Base-by-base conservation (phyloP, 306 rosid species). In the Coriaria nepalensis region DNA sequence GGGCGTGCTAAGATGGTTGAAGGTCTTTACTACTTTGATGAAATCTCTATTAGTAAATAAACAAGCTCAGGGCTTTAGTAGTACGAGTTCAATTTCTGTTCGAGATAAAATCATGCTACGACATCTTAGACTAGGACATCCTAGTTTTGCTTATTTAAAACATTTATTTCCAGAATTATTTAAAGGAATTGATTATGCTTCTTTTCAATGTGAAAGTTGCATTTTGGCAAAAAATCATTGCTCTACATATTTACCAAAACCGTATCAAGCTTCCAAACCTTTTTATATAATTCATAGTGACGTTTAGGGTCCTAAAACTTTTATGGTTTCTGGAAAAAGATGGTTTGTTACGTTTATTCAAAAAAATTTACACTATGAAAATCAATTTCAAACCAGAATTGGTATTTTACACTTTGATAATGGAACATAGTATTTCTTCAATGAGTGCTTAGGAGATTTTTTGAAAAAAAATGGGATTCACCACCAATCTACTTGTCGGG, bases 251-350 rank as follows among this genome's bases (percentile, higher is more conserved):
- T 7, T 7, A 49, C 12, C 40, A 8, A 9, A 34, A 33, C 13
- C 6, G 0, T 33, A 8, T 49, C 7, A 6, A 5, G 53, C 53
- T 9, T 49, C 40, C 4, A 49, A 32, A 32, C 53, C 37, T 10
- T 49, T 49, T 32, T 49, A 49, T 49, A 14, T 47, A 47, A 47
- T 47, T 15, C 5, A 47, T 15, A 15, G 50, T 14, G 50, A 47
- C 33, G 36, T n/a, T 44, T 44, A 6, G 48, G 48, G 35, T 2
- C 36, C 51, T 13, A 47, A 29, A 8, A 10, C 15, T 2, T 9
- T 9, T 2, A 47, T 11, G 5, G 10, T 14, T 13, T 6, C 0
- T 15, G 10, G 35, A 29, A 47, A 47, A 29, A 14, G 32, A 9
- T 15, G 33, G 51, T 1, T 47, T 10, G 42, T 38, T 38, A 38